phyloP scores from a whole-genome alignment of 495 filamentous ascomycete species.

The Chaetomium fimeti region DNA sequence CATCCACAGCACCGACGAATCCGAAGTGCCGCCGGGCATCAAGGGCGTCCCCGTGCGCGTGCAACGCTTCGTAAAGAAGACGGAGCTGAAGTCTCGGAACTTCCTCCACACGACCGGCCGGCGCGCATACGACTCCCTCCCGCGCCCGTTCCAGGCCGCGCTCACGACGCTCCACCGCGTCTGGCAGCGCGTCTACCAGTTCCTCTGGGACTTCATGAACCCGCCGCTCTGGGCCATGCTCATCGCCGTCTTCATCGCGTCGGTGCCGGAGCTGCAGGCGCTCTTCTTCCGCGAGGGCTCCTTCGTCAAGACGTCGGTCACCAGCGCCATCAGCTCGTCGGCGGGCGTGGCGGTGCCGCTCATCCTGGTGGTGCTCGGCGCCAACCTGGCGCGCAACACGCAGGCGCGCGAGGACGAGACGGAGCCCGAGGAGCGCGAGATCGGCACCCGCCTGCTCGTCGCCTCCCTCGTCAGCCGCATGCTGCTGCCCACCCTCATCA shows the following conservation, averaged over 20 bases:
- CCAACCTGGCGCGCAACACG: slow-evolving; percentile 82
- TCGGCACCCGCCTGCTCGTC: slow-evolving; percentile 73
- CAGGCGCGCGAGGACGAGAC: slow-evolving; percentile 52
- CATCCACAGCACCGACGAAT: slow-evolving; percentile 39
- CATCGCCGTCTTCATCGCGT: slow-evolving; percentile 80
- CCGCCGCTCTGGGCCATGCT: slow-evolving; percentile 98
- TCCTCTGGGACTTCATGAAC: slow-evolving; percentile 93
- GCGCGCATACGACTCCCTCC: slow-evolving; percentile 48
- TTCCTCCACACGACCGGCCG: slow-evolving; percentile 37
- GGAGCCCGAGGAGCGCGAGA: slow-evolving; percentile 63
- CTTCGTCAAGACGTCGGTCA: slow-evolving; percentile 90
- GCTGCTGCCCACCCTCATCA: slow-evolving; percentile 86
- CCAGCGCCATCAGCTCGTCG: slow-evolving; percentile 77
- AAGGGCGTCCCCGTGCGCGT: slow-evolving; percentile 36
- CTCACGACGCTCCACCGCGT: slow-evolving; percentile 47
- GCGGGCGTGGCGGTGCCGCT: slow-evolving; percentile 91
- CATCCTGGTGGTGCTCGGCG: slow-evolving; percentile 94
- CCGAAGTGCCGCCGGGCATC: slow-evolving; percentile 36
- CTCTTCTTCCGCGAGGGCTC: slow-evolving; percentile 88
- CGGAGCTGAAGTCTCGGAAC: slow-evolving; percentile 34
- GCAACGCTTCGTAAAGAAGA: slow-evolving; percentile 20
- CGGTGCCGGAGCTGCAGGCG: slow-evolving; percentile 76
- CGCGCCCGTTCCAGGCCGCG: slow-evolving; percentile 54
- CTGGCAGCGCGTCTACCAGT: slow-evolving; percentile 55
- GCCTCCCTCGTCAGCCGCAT: slow-evolving; percentile 85